Evolutionary conservation across 2,329 filamentous ascomycete species (phyloP), one percentile per base, ranked within the genome.

Genomic region (Fusarium pseudocircinatum): DNA sequence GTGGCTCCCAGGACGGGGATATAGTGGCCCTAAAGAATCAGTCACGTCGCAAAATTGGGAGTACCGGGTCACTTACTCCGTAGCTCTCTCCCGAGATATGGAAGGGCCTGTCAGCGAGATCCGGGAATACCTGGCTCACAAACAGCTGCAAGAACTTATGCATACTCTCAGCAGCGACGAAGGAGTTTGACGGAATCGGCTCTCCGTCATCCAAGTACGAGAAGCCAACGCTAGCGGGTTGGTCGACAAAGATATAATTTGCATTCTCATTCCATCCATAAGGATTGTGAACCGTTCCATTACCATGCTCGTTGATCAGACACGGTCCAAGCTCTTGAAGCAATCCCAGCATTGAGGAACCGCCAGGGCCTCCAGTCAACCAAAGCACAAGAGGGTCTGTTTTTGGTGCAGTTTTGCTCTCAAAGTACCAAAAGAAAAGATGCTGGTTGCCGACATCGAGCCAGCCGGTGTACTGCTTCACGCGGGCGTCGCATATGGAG

Each of bases 361-460:
- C 67, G 18, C 74, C 74, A 5, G 74, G 74, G 0, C 74, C 74
- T 6, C 74, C 74, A 1, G 74, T 76, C n/a, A 76, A 22, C 74
- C 74, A 76, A 22, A 76, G 43, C 12, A 73, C 65, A 4, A 76
- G 39, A 26, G 74, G 74, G 4, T 76, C 74, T 4, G 40, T 67
- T 2, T 63, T 34, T 0, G 74, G 74, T 3, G 73, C 64, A 11
- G 49, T 68, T 15, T 73, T 49, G 26, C 74, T 76, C n/a, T 76
- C 74, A 24, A 76, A 60, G 12, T 76, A 76, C 74, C 74, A 75
- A 37, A 75, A 75, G 43, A 75, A 75, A 2, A 75, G 64, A 15
- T 75, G 74, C 46, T 76, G 72, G 4, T 60, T 68, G 13, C 57
- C 63, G 0, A 65, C 26, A 16, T 75, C 73, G 1, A 75, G 58